phyloP scores from a whole-genome alignment of 2,329 filamentous ascomycete genomes.

The Pseudogymnoascus destructans region DNA sequence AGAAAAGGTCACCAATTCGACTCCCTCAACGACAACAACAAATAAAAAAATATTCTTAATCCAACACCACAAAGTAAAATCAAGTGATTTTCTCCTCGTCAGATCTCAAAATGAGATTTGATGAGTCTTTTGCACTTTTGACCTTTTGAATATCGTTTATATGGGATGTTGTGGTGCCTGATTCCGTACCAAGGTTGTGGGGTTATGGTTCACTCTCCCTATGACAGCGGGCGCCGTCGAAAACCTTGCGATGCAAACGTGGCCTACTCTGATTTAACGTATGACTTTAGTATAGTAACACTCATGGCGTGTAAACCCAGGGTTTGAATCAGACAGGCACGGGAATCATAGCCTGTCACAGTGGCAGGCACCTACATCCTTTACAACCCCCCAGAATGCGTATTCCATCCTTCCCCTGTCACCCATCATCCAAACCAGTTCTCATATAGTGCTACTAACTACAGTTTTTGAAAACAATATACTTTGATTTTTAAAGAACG shows the following conservation, averaged over 20 bases:
- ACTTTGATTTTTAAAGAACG: not conserved
- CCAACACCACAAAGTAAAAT: not conserved
- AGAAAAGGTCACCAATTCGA: not conserved
- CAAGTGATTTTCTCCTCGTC: constrained; percentile 2
- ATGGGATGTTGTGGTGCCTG: not conserved
- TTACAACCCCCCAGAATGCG: not conserved
- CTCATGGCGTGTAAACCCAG: not conserved
- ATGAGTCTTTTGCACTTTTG: not conserved
- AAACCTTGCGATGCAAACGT: not conserved
- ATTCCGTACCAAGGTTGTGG: not conserved
- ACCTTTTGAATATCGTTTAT: not conserved
- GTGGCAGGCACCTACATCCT: not conserved
- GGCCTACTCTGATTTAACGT: not conserved
- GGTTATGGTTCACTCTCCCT: not conserved
- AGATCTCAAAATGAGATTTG: constrained; percentile 1
- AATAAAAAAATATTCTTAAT: not conserved
- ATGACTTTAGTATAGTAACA: not conserved
- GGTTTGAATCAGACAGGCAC: not conserved
- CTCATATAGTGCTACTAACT: not conserved
- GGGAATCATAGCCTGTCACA: not conserved
- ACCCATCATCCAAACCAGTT: not conserved
- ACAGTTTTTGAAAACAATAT: not conserved
- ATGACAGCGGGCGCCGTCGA: not conserved
- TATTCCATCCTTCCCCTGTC: not conserved
- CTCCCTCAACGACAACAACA: not conserved